These are phyloP conservation scores for Phycomyces nitens DNA, from an alignment of 192 early-diverging fungal genomes.

Conservation along the genomic window DNA sequence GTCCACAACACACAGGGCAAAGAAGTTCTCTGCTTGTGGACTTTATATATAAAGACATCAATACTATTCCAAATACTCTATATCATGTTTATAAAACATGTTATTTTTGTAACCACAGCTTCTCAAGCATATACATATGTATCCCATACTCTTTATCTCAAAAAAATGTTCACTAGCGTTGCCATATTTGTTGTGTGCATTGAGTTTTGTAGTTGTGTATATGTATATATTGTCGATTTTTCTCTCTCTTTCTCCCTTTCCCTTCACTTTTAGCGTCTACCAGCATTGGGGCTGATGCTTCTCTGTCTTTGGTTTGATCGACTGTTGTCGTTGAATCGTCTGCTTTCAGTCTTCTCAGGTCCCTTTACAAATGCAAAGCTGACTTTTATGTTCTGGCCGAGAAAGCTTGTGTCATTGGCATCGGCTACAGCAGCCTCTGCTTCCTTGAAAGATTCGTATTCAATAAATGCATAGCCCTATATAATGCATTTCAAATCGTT, in stretches of 20 bases:
- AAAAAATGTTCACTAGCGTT: too few relatives aligned
- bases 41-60: too few relatives aligned
- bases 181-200: too few relatives aligned
- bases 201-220: too few relatives aligned
- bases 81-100: too few relatives aligned
- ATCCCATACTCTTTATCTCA: too few relatives aligned
- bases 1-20: too few relatives aligned
- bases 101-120: too few relatives aligned
- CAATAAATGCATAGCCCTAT: constrained; percentile 90
- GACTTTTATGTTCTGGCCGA: constrained; percentile 70
- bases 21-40: too few relatives aligned
- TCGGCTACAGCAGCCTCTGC: constrained; percentile 76
- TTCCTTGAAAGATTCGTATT: constrained; percentile 78
- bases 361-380: constrained; percentile 85
- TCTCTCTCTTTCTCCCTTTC: not conserved
- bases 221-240: too few relatives aligned
- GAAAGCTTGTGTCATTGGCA: constrained; percentile 67
- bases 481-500: not conserved
- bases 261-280: not conserved
- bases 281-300: not conserved
- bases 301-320: not conserved
- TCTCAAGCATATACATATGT: too few relatives aligned
- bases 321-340: not conserved
- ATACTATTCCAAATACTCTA: too few relatives aligned
- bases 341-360: constrained; percentile 1